Evolutionary conservation across 1,284 basidiomycete species (phyloP).

Genomic region (Mycena citricolor): DNA sequence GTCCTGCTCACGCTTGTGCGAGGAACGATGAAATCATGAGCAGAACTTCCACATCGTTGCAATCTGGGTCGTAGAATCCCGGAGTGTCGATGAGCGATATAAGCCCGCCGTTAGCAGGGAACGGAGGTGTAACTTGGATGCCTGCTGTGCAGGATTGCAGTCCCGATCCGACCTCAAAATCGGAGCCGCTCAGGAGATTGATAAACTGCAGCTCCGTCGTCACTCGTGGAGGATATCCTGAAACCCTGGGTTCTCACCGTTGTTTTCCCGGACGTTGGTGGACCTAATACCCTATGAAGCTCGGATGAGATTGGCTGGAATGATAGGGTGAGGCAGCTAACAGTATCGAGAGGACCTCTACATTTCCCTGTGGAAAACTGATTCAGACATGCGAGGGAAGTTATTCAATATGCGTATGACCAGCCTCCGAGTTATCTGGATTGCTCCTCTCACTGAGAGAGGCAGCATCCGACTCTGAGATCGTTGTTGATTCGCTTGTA

Average conservation of each 20-base stretch:
- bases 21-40: constrained; percentile 10
- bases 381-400: too few species aligned
- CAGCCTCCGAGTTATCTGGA: too few species aligned
- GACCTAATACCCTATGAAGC: constrained; percentile 44
- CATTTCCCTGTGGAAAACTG: too few species aligned
- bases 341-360: too few species aligned
- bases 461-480: too few species aligned
- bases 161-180: constrained; percentile 9
- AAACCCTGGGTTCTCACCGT: constrained; percentile 32
- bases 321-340: too few species aligned
- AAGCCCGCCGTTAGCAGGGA: constrained; percentile 5
- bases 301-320: too few species aligned
- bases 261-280: constrained; percentile 46
- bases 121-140: constrained; percentile 7
- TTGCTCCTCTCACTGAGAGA: too few species aligned
- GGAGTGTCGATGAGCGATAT: constrained; percentile 16
- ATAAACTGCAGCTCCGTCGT: constrained; percentile 32
- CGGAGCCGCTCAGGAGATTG: constrained; percentile 32
- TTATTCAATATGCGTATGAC: too few species aligned
- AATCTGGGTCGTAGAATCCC: constrained; percentile 11
- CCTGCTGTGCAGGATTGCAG: constrained; percentile 12
- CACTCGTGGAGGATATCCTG: not conserved
- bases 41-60: constrained; percentile 14
- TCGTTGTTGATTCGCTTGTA: too few species aligned
- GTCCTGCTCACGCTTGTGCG: constrained; percentile 6